Evolutionary conservation across 345 rosid species (phyloP), one percentile per base, ranked within the genome.

Genomic region (Salix dunnii): DNA sequence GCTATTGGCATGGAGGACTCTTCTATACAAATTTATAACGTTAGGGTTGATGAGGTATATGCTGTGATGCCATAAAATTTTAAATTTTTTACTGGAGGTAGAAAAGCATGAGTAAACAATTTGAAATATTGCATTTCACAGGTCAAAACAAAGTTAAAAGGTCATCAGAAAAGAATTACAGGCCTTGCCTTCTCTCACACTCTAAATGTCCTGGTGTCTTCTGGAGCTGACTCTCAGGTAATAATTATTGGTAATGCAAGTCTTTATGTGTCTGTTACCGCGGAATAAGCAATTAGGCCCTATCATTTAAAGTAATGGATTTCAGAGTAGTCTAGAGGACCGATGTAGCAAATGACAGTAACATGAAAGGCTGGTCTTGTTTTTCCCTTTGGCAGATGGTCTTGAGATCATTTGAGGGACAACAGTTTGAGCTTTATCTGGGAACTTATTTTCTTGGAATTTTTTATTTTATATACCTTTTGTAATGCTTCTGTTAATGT

Each of bases 1-100:
- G 98, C 98, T 38, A 90, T 94, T 42, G 98, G 98, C 62, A 90
- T 90, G 97, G 96, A 89, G 27, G 97, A 92, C 73, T 89, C 92
- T 13, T 79, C 96, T 33, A 87, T 94, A 67, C 93, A 85, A 63
- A 94, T 94, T 55, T 94, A 86, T 75, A 83, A 86, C 71, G 90
- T 90, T 60, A 90, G 87, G 42, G 82, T 84, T 18, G 89, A 87
- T 74, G 93, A 90, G 96, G 98, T 93, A 74, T 67, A 2, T 70
- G 40, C 13, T 77, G 65, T 18, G 14, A 28, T 76, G 68, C 49
- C 68, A 78, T 17, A 27, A 30, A 79, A 67, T 28, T 14, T 82
- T 64, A 27, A 36, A 5, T 53, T 70, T 17, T 61, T 80, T 75
- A 49, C 38, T 76, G 66, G 38, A 31, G 72, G 25, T 49, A 13